A percentile compares a stretch with the other conserved stretches of the same genome.
Conservation (phyloP, 2,329 filamentous ascomycete genomes). For the Aureobasidium vineae region DNA sequence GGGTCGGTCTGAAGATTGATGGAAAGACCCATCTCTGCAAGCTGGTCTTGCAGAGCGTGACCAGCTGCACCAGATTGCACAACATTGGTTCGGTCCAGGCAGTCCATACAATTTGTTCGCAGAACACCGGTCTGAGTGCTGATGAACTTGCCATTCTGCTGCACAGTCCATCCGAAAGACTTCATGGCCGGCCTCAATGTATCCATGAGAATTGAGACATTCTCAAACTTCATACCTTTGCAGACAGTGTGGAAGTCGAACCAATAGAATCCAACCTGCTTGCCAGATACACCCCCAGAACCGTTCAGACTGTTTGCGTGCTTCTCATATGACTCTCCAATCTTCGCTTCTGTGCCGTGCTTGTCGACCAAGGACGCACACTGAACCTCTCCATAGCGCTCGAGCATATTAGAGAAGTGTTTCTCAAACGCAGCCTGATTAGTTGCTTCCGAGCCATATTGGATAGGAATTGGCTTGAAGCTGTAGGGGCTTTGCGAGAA, state of each 20-base stretch:
- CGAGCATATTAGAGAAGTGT: constrained; percentile 70
- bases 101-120: constrained; percentile 99
- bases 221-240: constrained; percentile 96
- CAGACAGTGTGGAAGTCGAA: constrained; percentile 95
- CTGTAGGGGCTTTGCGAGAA: constrained; percentile 95
- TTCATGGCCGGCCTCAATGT: constrained; percentile 67
- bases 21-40: constrained; percentile 71
- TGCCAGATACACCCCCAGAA: constrained; percentile 52
- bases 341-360: constrained; percentile 73
- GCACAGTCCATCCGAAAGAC: constrained; percentile 67
- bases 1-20: constrained; percentile 74
- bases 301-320: constrained; percentile 67
- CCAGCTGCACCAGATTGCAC: constrained; percentile 89
- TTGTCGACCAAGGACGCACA: constrained; percentile 86
- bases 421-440: constrained; percentile 76
- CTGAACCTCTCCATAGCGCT: constrained; percentile 73
- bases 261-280: constrained; percentile 76
- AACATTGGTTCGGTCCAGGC: constrained; percentile 92
- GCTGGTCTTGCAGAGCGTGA: constrained; percentile 74
- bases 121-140: constrained; percentile 69
- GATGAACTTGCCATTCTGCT: constrained; percentile 45
- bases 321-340: constrained; percentile 75
- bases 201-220: constrained; percentile 76
- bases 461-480: constrained; percentile 78
- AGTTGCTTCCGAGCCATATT: constrained; percentile 75